phyloP scores from a whole-genome alignment of 164 flowering plant species.

The Magnolia changhungtana region DNA sequence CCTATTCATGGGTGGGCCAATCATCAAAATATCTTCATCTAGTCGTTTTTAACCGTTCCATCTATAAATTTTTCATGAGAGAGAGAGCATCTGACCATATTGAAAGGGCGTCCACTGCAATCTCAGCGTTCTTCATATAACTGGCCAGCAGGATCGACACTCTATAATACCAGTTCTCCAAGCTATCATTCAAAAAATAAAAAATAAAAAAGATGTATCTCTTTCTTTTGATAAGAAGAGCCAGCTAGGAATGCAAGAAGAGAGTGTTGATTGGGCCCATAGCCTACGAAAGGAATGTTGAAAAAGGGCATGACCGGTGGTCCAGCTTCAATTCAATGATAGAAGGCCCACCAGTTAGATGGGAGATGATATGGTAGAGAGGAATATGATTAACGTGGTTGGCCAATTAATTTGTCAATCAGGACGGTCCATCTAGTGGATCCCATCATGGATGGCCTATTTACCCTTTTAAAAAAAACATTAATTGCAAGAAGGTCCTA shows the following conservation, averaged over 20 bases:
- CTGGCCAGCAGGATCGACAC: constrained; percentile 61
- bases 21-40: not conserved
- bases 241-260: too few species aligned
- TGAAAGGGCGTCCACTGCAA: constrained; percentile 70
- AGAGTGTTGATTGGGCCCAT: too few species aligned
- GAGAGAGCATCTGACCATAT: constrained; percentile 41
- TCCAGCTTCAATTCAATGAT: not conserved
- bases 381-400: too few species aligned
- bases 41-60: not conserved
- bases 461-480: too few species aligned
- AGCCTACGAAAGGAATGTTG: not conserved
- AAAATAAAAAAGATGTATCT: not conserved
- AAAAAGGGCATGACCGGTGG: too few species aligned
- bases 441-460: too few species aligned
- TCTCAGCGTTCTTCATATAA: constrained; percentile 47
- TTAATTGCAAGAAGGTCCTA: too few species aligned
- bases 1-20: too few species aligned
- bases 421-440: too few species aligned
- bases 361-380: too few species aligned
- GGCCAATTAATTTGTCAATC: too few species aligned
- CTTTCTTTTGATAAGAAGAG: not conserved
- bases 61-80: not conserved
- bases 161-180: constrained; percentile 78
- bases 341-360: not conserved
- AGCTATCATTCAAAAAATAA: constrained; percentile 25